phyloP scores from a whole-genome alignment of 148 eudicot genomes.

The Rhododendron ferrugineum region DNA sequence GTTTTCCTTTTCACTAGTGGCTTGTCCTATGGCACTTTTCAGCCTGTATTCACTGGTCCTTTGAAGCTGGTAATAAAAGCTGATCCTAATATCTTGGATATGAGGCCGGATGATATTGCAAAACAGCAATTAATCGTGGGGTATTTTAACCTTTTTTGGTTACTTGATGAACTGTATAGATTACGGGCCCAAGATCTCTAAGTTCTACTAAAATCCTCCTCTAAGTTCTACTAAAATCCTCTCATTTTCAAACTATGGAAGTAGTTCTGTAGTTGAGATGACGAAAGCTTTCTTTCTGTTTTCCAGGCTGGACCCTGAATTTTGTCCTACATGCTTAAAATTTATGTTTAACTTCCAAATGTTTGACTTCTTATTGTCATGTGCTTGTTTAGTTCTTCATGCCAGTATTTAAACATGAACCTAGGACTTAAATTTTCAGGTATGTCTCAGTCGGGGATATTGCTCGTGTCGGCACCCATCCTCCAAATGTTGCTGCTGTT shows the following conservation, averaged over 20 bases:
- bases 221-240: not conserved
- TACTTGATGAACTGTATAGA: not conserved
- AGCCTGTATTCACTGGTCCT: not conserved
- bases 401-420: not conserved
- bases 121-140: not conserved
- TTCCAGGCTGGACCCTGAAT: not conserved
- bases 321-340: not conserved
- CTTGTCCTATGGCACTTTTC: not conserved
- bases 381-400: not conserved
- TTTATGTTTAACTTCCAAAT: not conserved
- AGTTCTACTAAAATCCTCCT: not conserved
- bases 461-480: constrained; percentile 76
- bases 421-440: constrained; percentile 33
- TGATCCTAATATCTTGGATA: not conserved
- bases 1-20: not conserved
- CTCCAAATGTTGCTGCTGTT: constrained; percentile 86
- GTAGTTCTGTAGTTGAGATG: not conserved
- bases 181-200: not conserved
- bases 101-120: not conserved
- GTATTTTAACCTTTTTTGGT: not conserved
- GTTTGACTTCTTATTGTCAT: not conserved
- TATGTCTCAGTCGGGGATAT: constrained; percentile 84
- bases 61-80: not conserved
- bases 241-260: not conserved
- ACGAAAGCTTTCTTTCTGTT: constrained; percentile 1